Percentiles rank a stretch among this genome's conserved stretches.
phyloP scores from a whole-genome alignment of 495 filamentous ascomycete species.

The Aspergillus bridgeri region DNA sequence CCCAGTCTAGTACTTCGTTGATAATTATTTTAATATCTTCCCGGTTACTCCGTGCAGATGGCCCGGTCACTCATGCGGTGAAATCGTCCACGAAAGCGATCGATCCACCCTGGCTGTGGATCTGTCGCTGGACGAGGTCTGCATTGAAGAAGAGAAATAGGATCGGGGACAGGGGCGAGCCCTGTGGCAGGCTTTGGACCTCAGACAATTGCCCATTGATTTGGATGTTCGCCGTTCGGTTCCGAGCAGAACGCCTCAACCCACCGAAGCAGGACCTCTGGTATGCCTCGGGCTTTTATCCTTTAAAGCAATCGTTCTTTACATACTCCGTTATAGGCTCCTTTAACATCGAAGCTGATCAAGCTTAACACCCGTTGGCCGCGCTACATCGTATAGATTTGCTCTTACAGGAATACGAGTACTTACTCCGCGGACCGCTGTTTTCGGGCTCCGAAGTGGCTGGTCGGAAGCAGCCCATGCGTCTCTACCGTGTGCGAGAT shows the following conservation, averaged over 20 bases:
- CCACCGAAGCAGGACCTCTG: constrained; percentile 26
- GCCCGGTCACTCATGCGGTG: constrained; percentile 16
- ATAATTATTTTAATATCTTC: constrained; percentile 20
- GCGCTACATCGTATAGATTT: constrained; percentile 11
- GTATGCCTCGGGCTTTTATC: constrained; percentile 30
- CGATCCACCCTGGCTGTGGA: constrained; percentile 16
- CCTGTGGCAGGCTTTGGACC: constrained; percentile 13
- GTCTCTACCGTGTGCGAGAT: constrained; percentile 25
- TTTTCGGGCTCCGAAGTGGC: constrained; percentile 7
- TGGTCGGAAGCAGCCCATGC: constrained; percentile 13
- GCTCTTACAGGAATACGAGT: constrained; percentile 24
- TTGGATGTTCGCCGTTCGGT: constrained; percentile 8
- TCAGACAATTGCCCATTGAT: too few species aligned
- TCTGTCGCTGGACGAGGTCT: constrained; percentile 25
- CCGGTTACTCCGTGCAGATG: constrained; percentile 18
- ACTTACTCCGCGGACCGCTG: constrained; percentile 16
- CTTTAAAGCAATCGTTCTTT: constrained; percentile 31
- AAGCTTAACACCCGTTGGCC: constrained; percentile 17
- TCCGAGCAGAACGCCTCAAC: constrained; percentile 28
- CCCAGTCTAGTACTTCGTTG: constrained; percentile 23
- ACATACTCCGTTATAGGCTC: constrained; percentile 39
- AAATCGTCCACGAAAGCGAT: constrained; percentile 28
- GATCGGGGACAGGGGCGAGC: constrained; percentile 32
- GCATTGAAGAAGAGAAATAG: constrained; percentile 32
- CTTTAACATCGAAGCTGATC: constrained; percentile 42